Evolutionary conservation across 2,329 filamentous ascomycete species (phyloP).

Genomic region (Apiospora kogelbergensis): DNA sequence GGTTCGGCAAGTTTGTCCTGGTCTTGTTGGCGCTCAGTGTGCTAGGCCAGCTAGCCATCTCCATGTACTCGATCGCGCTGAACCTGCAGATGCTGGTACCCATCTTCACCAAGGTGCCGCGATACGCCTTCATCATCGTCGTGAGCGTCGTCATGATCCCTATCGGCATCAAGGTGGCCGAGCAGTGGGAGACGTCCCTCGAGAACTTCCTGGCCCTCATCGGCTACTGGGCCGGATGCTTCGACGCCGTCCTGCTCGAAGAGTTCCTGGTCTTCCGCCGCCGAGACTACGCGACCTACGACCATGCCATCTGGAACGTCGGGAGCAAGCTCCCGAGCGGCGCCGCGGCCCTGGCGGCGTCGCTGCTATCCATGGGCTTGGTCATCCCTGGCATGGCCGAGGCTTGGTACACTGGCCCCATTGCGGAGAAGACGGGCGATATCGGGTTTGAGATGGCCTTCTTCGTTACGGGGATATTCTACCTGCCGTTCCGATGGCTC

Average conservation of each 20-base stretch:
- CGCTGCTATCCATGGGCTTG: slow-evolving; percentile 44
- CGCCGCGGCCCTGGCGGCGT: slow-evolving; percentile 46
- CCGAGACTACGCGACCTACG: slow-evolving; percentile 43
- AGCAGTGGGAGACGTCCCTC: slow-evolving; percentile 40
- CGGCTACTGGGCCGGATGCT: slow-evolving; percentile 46
- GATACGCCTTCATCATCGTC: slow-evolving; percentile 40
- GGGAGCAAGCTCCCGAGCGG: slow-evolving; percentile 45
- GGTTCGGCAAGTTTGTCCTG: slow-evolving; percentile 37
- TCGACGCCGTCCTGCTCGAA: slow-evolving; percentile 38
- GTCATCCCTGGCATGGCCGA: slow-evolving; percentile 43
- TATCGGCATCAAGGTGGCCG: slow-evolving; percentile 39
- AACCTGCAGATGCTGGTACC: slow-evolving; percentile 42
- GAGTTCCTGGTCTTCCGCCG: slow-evolving; percentile 51
- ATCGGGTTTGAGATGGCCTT: slow-evolving; percentile 47
- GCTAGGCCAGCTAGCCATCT: slow-evolving; percentile 37
- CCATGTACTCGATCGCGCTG: slow-evolving; percentile 39
- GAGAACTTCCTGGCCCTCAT: slow-evolving; percentile 46
- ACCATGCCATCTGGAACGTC: slow-evolving; percentile 48
- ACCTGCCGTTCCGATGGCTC: slow-evolving; percentile 45
- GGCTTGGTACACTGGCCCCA: slow-evolving; percentile 43
- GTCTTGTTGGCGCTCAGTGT: slow-evolving; percentile 37
- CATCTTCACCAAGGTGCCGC: slow-evolving; percentile 38
- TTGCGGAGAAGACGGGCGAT: slow-evolving; percentile 43
- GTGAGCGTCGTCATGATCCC: slow-evolving; percentile 41
- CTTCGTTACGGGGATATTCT: slow-evolving; percentile 43